Evolutionary conservation across 768 basidiomycete genomes (phyloP).

Genomic region (Tubosaeta brunneosetosa): DNA sequence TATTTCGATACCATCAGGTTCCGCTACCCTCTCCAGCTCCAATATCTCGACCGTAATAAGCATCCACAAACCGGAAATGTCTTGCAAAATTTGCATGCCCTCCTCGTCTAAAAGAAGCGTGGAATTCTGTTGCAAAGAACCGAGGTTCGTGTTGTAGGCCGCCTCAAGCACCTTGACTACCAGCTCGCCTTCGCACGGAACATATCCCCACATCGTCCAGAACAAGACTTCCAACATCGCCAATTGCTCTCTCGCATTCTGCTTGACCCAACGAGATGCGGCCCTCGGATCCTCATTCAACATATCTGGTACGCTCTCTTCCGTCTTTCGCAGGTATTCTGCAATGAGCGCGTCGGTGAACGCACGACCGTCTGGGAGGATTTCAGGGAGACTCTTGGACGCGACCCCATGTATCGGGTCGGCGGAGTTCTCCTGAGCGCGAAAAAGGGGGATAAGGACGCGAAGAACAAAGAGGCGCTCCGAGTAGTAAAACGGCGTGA

Average conservation of each 20-base stretch:
- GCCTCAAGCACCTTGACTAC: constrained; percentile 61
- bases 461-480: constrained; percentile 72
- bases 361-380: constrained; percentile 60
- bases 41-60: constrained; percentile 74
- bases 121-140: constrained; percentile 56
- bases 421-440: constrained; percentile 55
- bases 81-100: constrained; percentile 58
- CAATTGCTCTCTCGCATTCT: constrained; percentile 73
- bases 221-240: constrained; percentile 83
- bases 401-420: constrained; percentile 56
- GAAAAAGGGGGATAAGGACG: constrained; percentile 69
- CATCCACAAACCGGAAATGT: constrained; percentile 73
- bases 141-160: constrained; percentile 61
- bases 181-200: constrained; percentile 57
- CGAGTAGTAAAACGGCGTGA: constrained; percentile 78
- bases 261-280: constrained; percentile 67
- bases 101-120: constrained; percentile 72
- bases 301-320: constrained; percentile 43
- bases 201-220: constrained; percentile 80
- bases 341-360: constrained; percentile 59
- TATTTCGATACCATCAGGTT: constrained; percentile 47
- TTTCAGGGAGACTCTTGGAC: constrained; percentile 46
- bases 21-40: constrained; percentile 68
- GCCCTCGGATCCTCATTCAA: constrained; percentile 49
- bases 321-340: constrained; percentile 54